These are phyloP conservation scores for Chondrostereum purpureum DNA, from an alignment of 1,284 basidiomycete genomes.

Conservation along the genomic window DNA sequence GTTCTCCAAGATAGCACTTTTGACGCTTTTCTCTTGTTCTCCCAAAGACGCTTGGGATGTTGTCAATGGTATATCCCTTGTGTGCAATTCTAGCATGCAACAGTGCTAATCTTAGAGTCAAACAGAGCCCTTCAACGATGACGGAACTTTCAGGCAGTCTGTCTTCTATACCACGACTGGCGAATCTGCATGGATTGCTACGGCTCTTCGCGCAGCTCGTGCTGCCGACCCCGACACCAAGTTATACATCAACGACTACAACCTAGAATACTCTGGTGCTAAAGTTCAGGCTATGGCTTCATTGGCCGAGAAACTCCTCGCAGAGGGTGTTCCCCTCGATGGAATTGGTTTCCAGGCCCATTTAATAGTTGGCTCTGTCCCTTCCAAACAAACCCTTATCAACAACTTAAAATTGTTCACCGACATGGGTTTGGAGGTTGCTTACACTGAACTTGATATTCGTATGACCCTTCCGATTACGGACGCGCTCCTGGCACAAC, in stretches of 20 bases:
- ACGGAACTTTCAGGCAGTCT: conserved; percentile 33
- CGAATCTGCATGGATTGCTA: conserved; percentile 18
- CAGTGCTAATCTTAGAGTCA: too few relatives aligned
- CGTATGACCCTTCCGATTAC: conserved; percentile 47
- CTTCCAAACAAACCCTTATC: conserved; percentile 24
- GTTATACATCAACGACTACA: conserved; percentile 32
- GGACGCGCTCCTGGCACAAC: conserved; percentile 36
- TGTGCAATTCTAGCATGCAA: background rate
- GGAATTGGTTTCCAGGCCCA: conserved; percentile 40
- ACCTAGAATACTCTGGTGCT: conserved; percentile 24
- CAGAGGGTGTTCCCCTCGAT: conserved; percentile 29
- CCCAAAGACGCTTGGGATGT: conserved; percentile 27
- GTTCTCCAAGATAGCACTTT: too few relatives aligned
- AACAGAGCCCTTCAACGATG: conserved; percentile 44
- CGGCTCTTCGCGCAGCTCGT: conserved; percentile 19
- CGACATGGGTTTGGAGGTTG: conserved; percentile 43
- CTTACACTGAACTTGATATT: conserved; percentile 50
- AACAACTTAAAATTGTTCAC: conserved; percentile 39
- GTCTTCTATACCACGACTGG: conserved; percentile 16
- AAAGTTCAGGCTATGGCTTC: conserved; percentile 30
- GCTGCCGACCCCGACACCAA: conserved; percentile 19
- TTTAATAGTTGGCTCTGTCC: conserved; percentile 42
- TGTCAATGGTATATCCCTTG: conserved; percentile 19
- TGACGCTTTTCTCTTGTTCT: too few relatives aligned
- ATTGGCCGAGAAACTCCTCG: conserved; percentile 28